Evolutionary conservation across 192 early-diverging fungal species (phyloP), one percentile per base, ranked within the genome.

Genomic region (Gryganskiella cystojenkinii): DNA sequence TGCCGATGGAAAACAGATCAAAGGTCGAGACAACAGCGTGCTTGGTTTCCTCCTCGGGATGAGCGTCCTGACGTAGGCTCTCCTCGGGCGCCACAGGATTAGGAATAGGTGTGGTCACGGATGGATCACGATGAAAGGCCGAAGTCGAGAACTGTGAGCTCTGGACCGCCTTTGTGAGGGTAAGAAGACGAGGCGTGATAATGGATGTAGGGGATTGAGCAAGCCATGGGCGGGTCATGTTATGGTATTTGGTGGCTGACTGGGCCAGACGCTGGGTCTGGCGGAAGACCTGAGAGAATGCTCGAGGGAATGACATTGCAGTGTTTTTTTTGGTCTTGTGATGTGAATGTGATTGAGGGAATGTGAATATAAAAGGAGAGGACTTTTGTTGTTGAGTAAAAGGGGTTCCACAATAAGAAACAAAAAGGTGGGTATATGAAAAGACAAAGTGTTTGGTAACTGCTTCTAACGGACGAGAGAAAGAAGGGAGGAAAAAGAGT

Each of bases 1-100:
- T 90, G 25, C 97, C 97, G 66, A 98, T 96, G n/a, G 94, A 95
- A 59, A 96, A 97, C 64, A 98, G 80, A 84, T 98, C 95, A 85
- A 98, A 98, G 2, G 93, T 94, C 59, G 92, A 93, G 28, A 98
- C 92, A 4, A 96, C 95, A 22, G 95, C 95, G 67, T 98, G 94
- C 52, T 69, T 69, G 46, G 67, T 69, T 25, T 78, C 74, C 30
- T 78, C 61, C 50, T 78, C 74, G 15, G 74, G 61, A 2, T 68
- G 73, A 20, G 30, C 10, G 20, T 43, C 60, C 15, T 68, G 28
- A 37, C 49, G 53, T 9, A 0, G 11, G 10, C 9, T 37, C 30
- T 34, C 34, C 58, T 78, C 74, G 22, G 74, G 74, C 8, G 56
- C 74, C 11, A 78, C 55, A 30, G 74, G 74, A 22, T 54, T 78